Evolutionary conservation across 2,329 filamentous ascomycete species (phyloP).

Genomic region (Ceratocystis smalleyi): DNA sequence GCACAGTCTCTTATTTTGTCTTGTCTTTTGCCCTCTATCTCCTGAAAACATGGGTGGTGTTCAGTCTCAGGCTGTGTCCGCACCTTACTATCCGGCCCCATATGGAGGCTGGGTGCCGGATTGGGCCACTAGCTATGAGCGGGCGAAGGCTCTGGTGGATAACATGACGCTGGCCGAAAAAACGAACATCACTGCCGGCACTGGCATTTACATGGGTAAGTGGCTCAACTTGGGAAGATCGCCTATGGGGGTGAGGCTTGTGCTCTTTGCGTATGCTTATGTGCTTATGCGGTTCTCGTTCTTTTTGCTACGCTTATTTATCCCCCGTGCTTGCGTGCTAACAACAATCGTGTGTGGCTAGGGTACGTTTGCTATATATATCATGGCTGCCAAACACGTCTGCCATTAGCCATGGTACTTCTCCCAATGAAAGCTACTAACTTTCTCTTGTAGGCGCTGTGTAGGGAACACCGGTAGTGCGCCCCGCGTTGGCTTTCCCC

Average conservation of each 20-base stretch:
- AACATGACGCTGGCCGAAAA: constrained; percentile 71
- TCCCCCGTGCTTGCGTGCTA: background rate
- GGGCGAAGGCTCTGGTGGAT: constrained; percentile 51
- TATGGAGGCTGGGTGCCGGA: constrained; percentile 53
- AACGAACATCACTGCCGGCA: constrained; percentile 59
- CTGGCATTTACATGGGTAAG: constrained; percentile 53
- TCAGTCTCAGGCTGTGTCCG: constrained; percentile 24
- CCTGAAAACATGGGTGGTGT: constrained; percentile 7
- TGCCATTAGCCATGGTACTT: background rate
- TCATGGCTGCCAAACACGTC: background rate
- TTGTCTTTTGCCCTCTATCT: background rate
- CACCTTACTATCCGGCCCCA: constrained; percentile 58
- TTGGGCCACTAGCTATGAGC: constrained; percentile 56
- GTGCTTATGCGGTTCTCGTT: background rate
- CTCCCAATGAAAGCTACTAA: background rate
- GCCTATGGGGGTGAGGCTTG: too few relatives aligned
- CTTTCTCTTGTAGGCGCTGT: constrained; percentile 35
- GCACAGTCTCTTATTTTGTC: background rate
- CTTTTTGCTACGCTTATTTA: constrained; percentile 15
- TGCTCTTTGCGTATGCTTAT: background rate
- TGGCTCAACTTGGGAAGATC: background rate
- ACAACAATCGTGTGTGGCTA: background rate
- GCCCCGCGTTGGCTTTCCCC: constrained; percentile 52
- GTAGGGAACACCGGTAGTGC: constrained; percentile 65
- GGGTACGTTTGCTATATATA: background rate